These are phyloP conservation scores for Populus nigra DNA, from an alignment of 345 rosid genomes.

Conservation along the genomic window DNA sequence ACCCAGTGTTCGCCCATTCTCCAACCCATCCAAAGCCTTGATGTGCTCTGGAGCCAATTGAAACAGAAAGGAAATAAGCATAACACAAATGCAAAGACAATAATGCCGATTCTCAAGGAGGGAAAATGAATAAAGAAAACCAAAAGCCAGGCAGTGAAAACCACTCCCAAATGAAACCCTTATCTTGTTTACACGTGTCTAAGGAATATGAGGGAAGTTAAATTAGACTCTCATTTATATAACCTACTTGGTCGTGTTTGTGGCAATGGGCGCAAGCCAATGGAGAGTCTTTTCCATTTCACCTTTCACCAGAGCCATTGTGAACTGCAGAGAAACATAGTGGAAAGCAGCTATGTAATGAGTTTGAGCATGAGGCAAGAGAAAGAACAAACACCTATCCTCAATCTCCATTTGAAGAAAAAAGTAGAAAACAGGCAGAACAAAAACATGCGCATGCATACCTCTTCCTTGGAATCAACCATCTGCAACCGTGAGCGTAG, in stretches of 20 bases:
- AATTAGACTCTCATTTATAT: background rate
- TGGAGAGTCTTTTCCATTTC: slow-evolving; percentile 80
- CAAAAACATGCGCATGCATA: slow-evolving; percentile 15
- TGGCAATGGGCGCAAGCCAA: slow-evolving; percentile 83
- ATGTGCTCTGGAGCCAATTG: slow-evolving; percentile 56
- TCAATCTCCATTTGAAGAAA: background rate
- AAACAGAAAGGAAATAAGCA: slow-evolving; percentile 14
- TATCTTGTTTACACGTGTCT: background rate
- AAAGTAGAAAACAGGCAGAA: background rate
- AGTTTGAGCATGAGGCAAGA: background rate
- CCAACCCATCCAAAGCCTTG: slow-evolving; percentile 99
- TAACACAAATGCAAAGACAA: background rate
- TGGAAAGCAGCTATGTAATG: slow-evolving; percentile 7
- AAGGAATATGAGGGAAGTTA: background rate
- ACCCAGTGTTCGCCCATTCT: slow-evolving; percentile 95
- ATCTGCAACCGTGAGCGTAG: slow-evolving; percentile 56
- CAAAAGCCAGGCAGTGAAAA: background rate
- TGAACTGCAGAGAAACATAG: slow-evolving; percentile 44
- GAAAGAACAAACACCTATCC: background rate
- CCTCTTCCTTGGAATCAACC: slow-evolving; percentile 60
- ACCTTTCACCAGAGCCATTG: slow-evolving; percentile 59
- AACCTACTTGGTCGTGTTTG: slow-evolving; percentile 78
- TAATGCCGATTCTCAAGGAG: too few species aligned
- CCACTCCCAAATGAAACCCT: background rate
- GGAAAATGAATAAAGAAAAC: background rate